A percentile compares a stretch with the other conserved stretches of the same genome.
Conservation (phyloP, 2,329 filamentous ascomycete species). For the Parascedosporium putredinis region DNA sequence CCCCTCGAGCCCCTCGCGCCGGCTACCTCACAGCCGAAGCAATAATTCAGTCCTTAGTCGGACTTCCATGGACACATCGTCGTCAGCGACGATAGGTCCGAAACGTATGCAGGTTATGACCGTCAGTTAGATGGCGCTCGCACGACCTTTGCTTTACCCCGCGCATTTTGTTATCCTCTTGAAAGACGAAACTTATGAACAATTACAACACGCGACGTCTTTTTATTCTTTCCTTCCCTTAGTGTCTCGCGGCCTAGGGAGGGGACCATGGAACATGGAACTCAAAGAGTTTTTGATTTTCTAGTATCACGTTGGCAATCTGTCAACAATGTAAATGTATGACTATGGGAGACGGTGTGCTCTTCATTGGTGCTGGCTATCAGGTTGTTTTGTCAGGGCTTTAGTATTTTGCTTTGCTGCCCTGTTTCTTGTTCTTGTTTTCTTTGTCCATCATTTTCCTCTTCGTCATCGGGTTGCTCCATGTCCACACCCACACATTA, state of each 20-base stretch:
- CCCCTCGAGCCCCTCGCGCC: constrained; percentile 44
- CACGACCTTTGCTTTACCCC: neutral
- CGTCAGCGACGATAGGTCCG: constrained; percentile 20
- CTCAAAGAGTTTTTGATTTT: neutral
- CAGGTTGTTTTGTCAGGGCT: neutral
- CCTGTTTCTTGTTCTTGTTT: constrained; percentile 14
- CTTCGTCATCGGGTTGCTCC: constrained; percentile 12
- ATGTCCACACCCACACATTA: constrained; percentile 10
- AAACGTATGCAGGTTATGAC: constrained; percentile 55
- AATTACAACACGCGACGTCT: neutral
- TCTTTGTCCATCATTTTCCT: constrained; percentile 9
- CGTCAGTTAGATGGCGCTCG: constrained; percentile 32
- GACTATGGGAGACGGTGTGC: neutral
- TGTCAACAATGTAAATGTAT: constrained; percentile 5
- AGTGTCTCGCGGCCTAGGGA: neutral
- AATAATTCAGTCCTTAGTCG: constrained; percentile 40
- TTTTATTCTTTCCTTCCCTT: neutral
- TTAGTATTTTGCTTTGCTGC: neutral
- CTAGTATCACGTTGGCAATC: neutral
- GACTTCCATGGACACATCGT: constrained; percentile 41
- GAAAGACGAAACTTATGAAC: neutral
- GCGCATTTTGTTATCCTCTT: neutral
- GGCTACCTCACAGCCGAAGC: constrained; percentile 40
- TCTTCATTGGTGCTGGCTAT: neutral
- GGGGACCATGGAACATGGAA: neutral